phyloP scores from a whole-genome alignment of 2,329 filamentous ascomycete species.

The Uncinocarpus reesii region DNA sequence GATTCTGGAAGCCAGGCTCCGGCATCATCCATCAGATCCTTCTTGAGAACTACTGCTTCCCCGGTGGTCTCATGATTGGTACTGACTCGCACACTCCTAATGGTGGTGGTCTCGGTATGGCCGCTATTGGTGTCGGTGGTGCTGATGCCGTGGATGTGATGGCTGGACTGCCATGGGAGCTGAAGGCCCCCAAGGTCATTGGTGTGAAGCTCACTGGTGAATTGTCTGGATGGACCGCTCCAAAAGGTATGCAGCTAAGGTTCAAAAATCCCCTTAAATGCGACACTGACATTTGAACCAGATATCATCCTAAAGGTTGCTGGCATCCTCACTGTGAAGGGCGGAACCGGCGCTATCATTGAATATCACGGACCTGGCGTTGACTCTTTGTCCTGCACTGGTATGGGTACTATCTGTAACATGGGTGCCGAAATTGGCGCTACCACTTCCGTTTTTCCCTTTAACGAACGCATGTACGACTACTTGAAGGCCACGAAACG shows the following conservation, averaged over 20 bases:
- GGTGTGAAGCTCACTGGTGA: slow-evolving; percentile 89
- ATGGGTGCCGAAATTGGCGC: slow-evolving; percentile 59
- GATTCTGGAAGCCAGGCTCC: slow-evolving; percentile 97
- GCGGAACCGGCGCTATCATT: slow-evolving; percentile 78
- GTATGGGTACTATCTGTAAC: slow-evolving; percentile 71
- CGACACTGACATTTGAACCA: slow-evolving; percentile 27
- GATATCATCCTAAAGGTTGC: slow-evolving; percentile 97
- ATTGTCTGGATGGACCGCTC: slow-evolving; percentile 80
- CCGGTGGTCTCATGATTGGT: slow-evolving; percentile 92
- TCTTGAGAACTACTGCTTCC: slow-evolving; percentile 98
- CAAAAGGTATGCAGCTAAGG: slow-evolving; percentile 59
- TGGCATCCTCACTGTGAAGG: slow-evolving; percentile 94
- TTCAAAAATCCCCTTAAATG: not conserved
- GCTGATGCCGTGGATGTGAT: slow-evolving; percentile 98
- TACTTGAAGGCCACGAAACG: slow-evolving; percentile 90
- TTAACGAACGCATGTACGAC: slow-evolving; percentile 96
- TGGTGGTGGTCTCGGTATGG: slow-evolving; percentile 89
- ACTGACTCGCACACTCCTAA: slow-evolving; percentile 98
- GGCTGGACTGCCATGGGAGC: slow-evolving; percentile 92
- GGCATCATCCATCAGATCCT: slow-evolving; percentile 99
- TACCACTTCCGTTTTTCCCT: slow-evolving; percentile 91
- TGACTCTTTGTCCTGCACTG: slow-evolving; percentile 64
- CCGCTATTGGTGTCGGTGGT: slow-evolving; percentile 91
- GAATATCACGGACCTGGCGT: slow-evolving; percentile 56
- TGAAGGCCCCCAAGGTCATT: slow-evolving; percentile 95